phyloP scores from a whole-genome alignment of 345 rosid genomes.

The Hibiscus trionum region DNA sequence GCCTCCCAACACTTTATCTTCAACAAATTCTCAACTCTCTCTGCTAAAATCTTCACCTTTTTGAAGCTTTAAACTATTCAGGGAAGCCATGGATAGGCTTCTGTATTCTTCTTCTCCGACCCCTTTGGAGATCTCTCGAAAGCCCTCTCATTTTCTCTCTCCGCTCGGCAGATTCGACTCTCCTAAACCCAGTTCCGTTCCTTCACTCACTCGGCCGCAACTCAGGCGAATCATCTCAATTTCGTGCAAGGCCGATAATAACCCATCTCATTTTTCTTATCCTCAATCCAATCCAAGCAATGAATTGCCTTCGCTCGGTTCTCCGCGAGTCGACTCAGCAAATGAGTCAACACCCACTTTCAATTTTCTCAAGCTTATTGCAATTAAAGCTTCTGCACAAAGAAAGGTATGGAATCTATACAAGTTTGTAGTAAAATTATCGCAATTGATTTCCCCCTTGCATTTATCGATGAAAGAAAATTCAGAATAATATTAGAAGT shows the following conservation, averaged over 20 bases:
- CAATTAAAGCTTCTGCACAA: conserved; percentile 17
- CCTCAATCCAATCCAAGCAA: conserved; percentile 12
- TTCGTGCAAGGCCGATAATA: conserved; percentile 28
- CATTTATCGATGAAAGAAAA: too few species aligned
- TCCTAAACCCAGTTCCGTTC: conserved; percentile 20
- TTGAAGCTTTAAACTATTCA: conserved; percentile 3
- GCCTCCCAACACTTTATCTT: conserved; percentile 27
- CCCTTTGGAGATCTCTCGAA: conserved; percentile 28
- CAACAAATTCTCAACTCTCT: neutral
- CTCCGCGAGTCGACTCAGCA: conserved; percentile 22
- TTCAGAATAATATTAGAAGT: neutral
- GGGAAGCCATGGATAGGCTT: conserved; percentile 87
- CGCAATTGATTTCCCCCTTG: too few species aligned
- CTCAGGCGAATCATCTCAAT: conserved; percentile 38
- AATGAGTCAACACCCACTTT: conserved; percentile 27
- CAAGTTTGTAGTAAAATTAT: neutral
- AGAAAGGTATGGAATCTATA: conserved; percentile 42
- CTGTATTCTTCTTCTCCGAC: conserved; percentile 55
- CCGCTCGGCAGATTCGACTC: conserved; percentile 36
- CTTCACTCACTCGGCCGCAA: conserved; percentile 20
- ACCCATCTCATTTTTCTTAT: conserved; percentile 14
- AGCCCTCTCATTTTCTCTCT: conserved; percentile 30
- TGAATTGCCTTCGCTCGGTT: conserved; percentile 14
- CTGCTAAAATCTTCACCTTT: conserved; percentile 7
- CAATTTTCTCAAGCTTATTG: conserved; percentile 28